Conservation (phyloP, 805 yeast species). For the Ascoidea rubescens region DNA sequence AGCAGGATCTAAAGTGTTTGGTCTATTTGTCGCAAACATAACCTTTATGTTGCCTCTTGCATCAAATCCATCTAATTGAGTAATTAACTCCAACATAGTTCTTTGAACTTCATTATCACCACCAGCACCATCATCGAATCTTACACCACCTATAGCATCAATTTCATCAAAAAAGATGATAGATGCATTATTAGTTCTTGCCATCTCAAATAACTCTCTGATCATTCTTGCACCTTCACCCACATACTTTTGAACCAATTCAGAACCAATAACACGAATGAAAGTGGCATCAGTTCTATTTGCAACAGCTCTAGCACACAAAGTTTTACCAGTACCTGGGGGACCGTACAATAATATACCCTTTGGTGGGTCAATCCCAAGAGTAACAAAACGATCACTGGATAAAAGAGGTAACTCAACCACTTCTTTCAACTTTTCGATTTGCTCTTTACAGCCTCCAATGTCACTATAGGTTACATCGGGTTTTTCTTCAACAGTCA, state of each 20-base stretch:
- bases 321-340: constrained; percentile 97
- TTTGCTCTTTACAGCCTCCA: constrained; percentile 98
- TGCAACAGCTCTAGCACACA: constrained; percentile 98
- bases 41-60: constrained; percentile 98
- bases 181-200: constrained; percentile 95
- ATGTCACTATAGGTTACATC: constrained; percentile 97
- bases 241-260: constrained; percentile 93
- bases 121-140: constrained; percentile 99
- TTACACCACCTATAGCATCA: constrained; percentile 99
- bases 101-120: constrained; percentile 99
- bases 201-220: constrained; percentile 97
- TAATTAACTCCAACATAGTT: constrained; percentile 95
- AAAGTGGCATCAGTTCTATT: constrained; percentile 98
- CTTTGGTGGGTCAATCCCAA: constrained; percentile 98
- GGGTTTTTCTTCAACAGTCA: constrained; percentile 99
- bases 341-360: constrained; percentile 96
- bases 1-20: constrained; percentile 96
- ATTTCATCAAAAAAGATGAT: constrained; percentile 96
- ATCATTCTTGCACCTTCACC: constrained; percentile 99
- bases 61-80: constrained; percentile 97
- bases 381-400: constrained; percentile 91
- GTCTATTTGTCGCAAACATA: constrained; percentile 98
- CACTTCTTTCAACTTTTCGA: constrained; percentile 90
- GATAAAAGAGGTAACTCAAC: constrained; percentile 88
- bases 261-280: constrained; percentile 96